Base-by-base conservation (phyloP, 1,139 yeast species). In the Geotrichum aggregatum region DNA sequence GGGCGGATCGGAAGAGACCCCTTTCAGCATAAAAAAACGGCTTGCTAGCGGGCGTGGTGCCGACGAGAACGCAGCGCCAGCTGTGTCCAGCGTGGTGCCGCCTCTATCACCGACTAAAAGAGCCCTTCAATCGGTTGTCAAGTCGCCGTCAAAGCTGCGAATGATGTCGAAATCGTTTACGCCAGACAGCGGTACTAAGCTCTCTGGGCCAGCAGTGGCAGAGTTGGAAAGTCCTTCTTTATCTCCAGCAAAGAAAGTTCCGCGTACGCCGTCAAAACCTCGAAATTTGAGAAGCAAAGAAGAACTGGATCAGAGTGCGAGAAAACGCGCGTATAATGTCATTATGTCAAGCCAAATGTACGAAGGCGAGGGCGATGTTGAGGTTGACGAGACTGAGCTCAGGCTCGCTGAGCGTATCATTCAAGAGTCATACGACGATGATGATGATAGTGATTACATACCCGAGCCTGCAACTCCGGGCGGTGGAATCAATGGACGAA, bases 271-370 rank as follows among this genome's bases (percentile, higher is more conserved):
- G 16, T 36, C 52, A 3, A 47, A 48, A 48, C 52, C 45, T 31
- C 26, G 46, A 6, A 19, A 34, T 8, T 11, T 41, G 31, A 38
- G 57, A 19, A 50, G 49, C 22, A 40, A 50, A n/a, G 56, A 52
- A 0, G 80, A 77, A 22, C 59, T 78, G 50, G 79, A 80, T 56
- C 64, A 63, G 46, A 73, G 81, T 4, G 86, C 86, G 0, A 66
- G 78, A 22, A 75, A 75, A 57, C 65, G 77, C 57, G 82, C 86
- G 0, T 64, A 70, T 30, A 60, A 65, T 40, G 64, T 69, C 1
- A 62, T 69, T 2, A 72, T 73, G 54, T 64, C 69, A 3, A 65
- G 64, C 39, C 62, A 68, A 39, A 64, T 72, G 68, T 71, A 68
- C 18, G 78, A 72, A 26, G 22, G 22, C 39, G 39, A 35, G 13